Evolutionary conservation across 2,329 filamentous ascomycete genomes (phyloP), one percentile per base, ranked within the genome.

Genomic region (Thyridium curvatum): DNA sequence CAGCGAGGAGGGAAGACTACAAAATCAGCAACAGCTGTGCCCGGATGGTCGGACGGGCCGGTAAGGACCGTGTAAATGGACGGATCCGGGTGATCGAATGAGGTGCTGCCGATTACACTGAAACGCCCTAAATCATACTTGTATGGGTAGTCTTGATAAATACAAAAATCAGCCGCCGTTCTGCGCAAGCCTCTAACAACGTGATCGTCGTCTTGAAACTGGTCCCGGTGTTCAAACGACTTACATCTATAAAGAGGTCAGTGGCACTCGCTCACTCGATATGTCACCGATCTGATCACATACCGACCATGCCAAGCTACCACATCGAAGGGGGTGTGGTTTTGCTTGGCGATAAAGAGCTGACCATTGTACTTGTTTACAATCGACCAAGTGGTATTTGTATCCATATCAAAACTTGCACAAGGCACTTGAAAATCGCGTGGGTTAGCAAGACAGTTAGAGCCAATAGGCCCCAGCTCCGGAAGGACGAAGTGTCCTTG

Each of bases 241-340:
- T n/a, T n/a, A n/a, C n/a, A n/a, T n/a, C n/a, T n/a, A n/a, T n/a
- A n/a, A n/a, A n/a, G n/a, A n/a, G n/a, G n/a, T n/a, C n/a, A n/a
- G n/a, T n/a, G n/a, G n/a, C n/a, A n/a, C n/a, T n/a, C n/a, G n/a
- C n/a, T n/a, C n/a, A n/a, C n/a, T n/a, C n/a, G n/a, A n/a, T n/a
- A n/a, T n/a, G n/a, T n/a, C n/a, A n/a, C n/a, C n/a, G n/a, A n/a
- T n/a, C n/a, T n/a, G n/a, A n/a, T n/a, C n/a, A n/a, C n/a, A n/a
- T n/a, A n/a, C n/a, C n/a, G n/a, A n/a, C 79, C 79, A 48, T 83
- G 78, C 78, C 79, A 83, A 14, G 76, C 77, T 12, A 84, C 78
- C 3, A 83, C 69, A 47, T 84, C 79, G 49, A 82, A 84, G 0
- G 79, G 79, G 0, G 71, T 77, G 51, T 83, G 79, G 8, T 67